A percentile compares a stretch with the other conserved stretches of the same genome.
These are phyloP conservation scores for Bryoerythrophyllum caledonicum DNA, from an alignment of 225 moss, liverwort and hornwort genomes.

Conservation along the genomic window DNA sequence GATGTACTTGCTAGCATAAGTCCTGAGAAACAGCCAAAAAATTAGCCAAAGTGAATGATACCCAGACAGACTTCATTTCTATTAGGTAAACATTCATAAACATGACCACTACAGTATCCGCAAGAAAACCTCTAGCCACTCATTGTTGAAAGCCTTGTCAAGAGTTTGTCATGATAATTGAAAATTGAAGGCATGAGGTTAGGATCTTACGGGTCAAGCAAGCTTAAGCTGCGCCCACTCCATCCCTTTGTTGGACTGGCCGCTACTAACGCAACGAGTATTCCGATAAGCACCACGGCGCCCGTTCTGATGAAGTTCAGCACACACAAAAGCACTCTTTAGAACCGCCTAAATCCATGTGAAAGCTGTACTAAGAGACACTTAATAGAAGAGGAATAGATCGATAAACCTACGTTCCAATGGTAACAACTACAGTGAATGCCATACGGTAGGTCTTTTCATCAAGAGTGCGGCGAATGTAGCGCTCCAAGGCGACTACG, in stretches of 20 bases:
- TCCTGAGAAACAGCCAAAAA: slow-evolving; percentile 47
- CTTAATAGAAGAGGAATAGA: slow-evolving; percentile 5
- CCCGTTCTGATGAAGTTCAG: slow-evolving; percentile 41
- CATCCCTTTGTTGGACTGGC: slow-evolving; percentile 97
- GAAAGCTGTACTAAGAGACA: not conserved
- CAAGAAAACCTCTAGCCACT: not conserved
- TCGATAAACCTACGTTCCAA: slow-evolving; percentile 76
- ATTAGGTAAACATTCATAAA: not conserved
- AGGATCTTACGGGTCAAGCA: slow-evolving; percentile 80
- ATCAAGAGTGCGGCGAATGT: slow-evolving; percentile 73
- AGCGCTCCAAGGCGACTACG: slow-evolving; percentile 82
- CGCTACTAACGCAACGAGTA: slow-evolving; percentile 90
- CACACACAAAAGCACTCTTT: slow-evolving; percentile 10
- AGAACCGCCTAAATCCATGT: slow-evolving; percentile 9
- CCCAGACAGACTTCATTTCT: not conserved
- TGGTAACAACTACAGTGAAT: slow-evolving; percentile 74
- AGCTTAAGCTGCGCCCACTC: slow-evolving; percentile 99
- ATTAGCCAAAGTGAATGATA: slow-evolving; percentile 10
- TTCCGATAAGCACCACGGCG: slow-evolving; percentile 67
- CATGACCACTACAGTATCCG: not conserved
- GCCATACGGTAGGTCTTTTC: slow-evolving; percentile 82
- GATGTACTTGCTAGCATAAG: slow-evolving; percentile 99
- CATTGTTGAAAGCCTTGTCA: slow-evolving; percentile 8
- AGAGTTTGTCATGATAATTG: not conserved
- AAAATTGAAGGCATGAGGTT: slow-evolving; percentile 23